A percentile compares a stretch with the other conserved stretches of the same genome.
phyloP scores from a whole-genome alignment of 441 rosid genomes.

The Gossypium gossypioides region DNA sequence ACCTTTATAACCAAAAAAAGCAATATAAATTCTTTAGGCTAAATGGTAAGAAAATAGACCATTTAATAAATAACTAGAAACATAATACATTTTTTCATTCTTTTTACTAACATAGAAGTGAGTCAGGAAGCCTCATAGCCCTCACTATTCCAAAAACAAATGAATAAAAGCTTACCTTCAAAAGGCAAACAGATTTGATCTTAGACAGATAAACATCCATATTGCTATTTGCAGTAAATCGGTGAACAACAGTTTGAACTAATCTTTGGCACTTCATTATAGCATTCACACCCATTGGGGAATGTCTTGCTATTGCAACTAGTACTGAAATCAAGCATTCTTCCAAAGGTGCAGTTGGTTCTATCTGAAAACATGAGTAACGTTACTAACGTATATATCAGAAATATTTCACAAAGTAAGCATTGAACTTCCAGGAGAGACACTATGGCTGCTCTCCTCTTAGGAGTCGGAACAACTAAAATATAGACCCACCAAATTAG shows the following conservation, averaged over 20 bases:
- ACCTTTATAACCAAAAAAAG: constrained; percentile 36
- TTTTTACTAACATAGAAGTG: not conserved
- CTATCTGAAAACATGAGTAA: constrained; percentile 42
- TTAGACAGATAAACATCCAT: constrained; percentile 39
- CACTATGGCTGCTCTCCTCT: not conserved
- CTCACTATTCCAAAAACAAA: not conserved
- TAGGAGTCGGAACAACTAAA: not conserved
- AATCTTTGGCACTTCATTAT: constrained; percentile 68
- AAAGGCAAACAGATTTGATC: constrained; percentile 50
- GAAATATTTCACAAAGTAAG: constrained; percentile 2
- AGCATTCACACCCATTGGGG: constrained; percentile 64
- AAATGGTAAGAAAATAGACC: constrained; percentile 1
- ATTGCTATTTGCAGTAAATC: constrained; percentile 39
- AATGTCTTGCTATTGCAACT: constrained; percentile 77
- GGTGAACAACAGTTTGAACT: constrained; percentile 46
- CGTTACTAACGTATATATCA: not conserved
- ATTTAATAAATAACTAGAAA: constrained; percentile 3
- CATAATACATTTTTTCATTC: not conserved
- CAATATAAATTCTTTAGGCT: constrained; percentile 1
- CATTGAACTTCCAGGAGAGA: not conserved
- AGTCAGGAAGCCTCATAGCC: not conserved
- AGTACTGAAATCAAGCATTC: constrained; percentile 58
- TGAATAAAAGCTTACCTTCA: constrained; percentile 43
- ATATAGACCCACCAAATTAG: not conserved
- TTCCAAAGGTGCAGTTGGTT: constrained; percentile 38